A percentile compares a stretch with the other conserved stretches of the same genome.
Conservation (phyloP, 306 rosid genomes). For the Castanea mollissima region DNA sequence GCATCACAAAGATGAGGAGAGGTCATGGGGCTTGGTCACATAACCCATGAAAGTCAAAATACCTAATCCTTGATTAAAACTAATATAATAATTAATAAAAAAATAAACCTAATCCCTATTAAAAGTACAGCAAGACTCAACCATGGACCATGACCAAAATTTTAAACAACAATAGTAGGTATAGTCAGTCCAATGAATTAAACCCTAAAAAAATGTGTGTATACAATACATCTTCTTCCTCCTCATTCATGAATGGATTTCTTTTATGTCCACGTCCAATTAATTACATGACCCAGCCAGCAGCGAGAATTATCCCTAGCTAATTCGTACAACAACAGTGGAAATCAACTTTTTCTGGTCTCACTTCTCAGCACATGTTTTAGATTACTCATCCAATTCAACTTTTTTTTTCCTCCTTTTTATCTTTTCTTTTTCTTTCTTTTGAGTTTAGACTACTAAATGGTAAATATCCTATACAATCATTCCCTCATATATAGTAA, state of each 20-base stretch:
- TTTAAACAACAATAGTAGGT: background rate
- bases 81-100: no score
- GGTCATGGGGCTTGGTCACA: background rate
- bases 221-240: background rate
- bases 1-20: background rate
- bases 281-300: background rate
- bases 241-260: slow-evolving; percentile 12
- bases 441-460: no score
- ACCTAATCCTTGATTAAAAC: background rate
- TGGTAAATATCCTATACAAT: no score
- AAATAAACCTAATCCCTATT: background rate
- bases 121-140: slow-evolving; percentile 4
- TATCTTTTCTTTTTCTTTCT: no score
- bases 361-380: slow-evolving; percentile 22
- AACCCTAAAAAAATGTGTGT: background rate
- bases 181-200: slow-evolving; percentile 19
- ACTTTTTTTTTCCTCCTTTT: no score
- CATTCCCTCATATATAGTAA: no score
- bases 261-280: slow-evolving; percentile 20
- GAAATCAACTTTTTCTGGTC: slow-evolving; percentile 21
- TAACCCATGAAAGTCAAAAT: background rate
- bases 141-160: slow-evolving; percentile 25
- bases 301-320: no score
- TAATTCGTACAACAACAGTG: background rate
- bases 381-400: background rate